Conservation (phyloP, 169 alveolate genomes). For the Eimeria maxima region DNA sequence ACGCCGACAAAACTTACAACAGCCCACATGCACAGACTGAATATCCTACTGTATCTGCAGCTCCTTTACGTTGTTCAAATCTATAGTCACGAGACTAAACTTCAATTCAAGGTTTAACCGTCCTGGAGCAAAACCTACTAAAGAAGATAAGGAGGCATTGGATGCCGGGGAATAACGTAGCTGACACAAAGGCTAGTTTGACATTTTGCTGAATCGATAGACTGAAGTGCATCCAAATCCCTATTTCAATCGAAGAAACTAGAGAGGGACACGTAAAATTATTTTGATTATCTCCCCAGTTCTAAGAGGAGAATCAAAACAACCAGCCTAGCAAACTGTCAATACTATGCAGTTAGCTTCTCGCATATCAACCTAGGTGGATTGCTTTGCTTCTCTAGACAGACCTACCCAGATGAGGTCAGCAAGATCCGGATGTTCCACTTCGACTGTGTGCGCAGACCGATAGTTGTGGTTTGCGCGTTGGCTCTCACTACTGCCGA, state of each 20-base stretch:
- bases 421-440: constrained; percentile 77
- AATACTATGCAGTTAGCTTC: not conserved
- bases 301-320: not conserved
- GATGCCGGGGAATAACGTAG: not conserved
- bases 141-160: too few species aligned
- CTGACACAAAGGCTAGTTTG: not conserved
- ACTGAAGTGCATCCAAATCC: not conserved
- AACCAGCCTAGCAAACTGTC: not conserved
- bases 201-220: not conserved
- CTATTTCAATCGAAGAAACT: not conserved
- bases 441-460: constrained; percentile 64
- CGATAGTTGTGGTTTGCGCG: constrained; percentile 65
- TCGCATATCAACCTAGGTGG: not conserved
- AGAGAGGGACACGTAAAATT: not conserved
- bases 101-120: not conserved
- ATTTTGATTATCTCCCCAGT: not conserved
- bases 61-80: too few species aligned
- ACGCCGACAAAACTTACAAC: not conserved
- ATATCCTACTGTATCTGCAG: too few species aligned
- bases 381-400: not conserved
- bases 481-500: not conserved
- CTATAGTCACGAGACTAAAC: not conserved
- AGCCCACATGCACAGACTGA: not conserved
- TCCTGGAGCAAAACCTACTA: not conserved
- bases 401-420: constrained; percentile 71